Conservation (phyloP, 1,139 yeast genomes). For the Geotrichum restrictum region DNA sequence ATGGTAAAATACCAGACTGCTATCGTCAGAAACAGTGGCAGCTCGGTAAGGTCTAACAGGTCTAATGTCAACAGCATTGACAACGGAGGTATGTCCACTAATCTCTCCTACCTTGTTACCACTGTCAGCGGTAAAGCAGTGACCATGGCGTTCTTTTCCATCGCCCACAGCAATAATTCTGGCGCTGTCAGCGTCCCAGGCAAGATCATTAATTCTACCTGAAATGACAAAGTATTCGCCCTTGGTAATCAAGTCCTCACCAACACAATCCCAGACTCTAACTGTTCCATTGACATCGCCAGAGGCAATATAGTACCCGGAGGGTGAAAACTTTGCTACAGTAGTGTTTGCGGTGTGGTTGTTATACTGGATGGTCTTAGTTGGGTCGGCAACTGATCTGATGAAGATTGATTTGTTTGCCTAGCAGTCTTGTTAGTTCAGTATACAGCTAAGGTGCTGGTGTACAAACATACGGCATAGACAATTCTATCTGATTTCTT, state of each 20-base stretch:
- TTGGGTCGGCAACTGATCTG: conserved; percentile 56
- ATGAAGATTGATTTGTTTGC: conserved; percentile 75
- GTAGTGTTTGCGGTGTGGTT: conserved; percentile 70
- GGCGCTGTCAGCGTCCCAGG: conserved; percentile 89
- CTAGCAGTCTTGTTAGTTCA: conserved; percentile 1
- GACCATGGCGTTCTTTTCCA: conserved; percentile 89
- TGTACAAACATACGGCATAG: conserved; percentile 48
- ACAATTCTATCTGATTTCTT: conserved; percentile 62
- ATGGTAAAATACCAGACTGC: conserved; percentile 73
- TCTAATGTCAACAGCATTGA: conserved; percentile 80
- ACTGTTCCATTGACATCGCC: conserved; percentile 89
- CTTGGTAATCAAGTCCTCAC: conserved; percentile 61
- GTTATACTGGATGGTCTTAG: conserved; percentile 56
- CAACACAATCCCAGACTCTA: conserved; percentile 76
- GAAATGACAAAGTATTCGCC: conserved; percentile 78
- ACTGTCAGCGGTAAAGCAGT: conserved; percentile 87
- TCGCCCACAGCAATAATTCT: conserved; percentile 92
- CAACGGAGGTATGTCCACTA: conserved; percentile 83
- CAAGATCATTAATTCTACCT: conserved; percentile 76
- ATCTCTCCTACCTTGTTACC: conserved; percentile 96
- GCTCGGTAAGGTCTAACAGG: conserved; percentile 93
- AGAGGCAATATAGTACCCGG: conserved; percentile 85
- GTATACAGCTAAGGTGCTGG: background rate
- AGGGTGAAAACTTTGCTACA: conserved; percentile 81
- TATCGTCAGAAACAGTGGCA: conserved; percentile 88